Base-by-base conservation (phyloP, 164 flowering plant genomes). In the Kalanchoe fedtschenkoi region DNA sequence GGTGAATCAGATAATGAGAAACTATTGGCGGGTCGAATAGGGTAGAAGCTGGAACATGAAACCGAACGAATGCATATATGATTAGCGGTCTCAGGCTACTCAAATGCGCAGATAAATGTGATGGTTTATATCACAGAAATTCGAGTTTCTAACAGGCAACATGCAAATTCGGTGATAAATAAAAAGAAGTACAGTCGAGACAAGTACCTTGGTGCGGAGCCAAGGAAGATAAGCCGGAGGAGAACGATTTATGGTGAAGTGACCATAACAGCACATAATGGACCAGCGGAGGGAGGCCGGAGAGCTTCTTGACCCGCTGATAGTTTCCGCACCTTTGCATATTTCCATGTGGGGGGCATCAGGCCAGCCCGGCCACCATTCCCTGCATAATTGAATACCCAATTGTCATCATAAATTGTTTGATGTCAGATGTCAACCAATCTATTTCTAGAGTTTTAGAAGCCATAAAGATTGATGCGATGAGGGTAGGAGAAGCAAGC, bases 301-400 rank as follows among this genome's bases (percentile, higher is more conserved):
- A 47, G 13, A 47, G 26, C 26, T 8, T 24, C 26, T 8, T 24
- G 55, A 47, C 55, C 39, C 55, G 55, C 30, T 47, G 55, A 47
- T 47, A 24, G 55, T 24, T 24, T 47, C 30, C 30, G 55, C 55
- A 47, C 24, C 55, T 51, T 11, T 26, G 5, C 26, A 11, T 4
- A 47, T 4, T 47, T 47, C 30, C 30, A 47, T 47, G 55, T 47
- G 55, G n/a, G n/a, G n/a, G n/a, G n/a, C n/a, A n/a, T n/a, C n/a
- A n/a, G n/a, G n/a, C n/a, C n/a, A 47, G 55, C 55, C 13, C 39
- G 55, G 55, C 55, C 29, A 47, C 24, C 29, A 22, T 47, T 47
- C 30, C 55, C 30, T 47, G 55, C 55, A 47, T 47, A 9, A 47
- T 47, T 47, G 55, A 22, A 24, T 16, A 47, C 55, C 55, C 55